A percentile compares a stretch with the other conserved stretches of the same genome.
These are phyloP conservation scores for Aspergillus pseudonomiae DNA, from an alignment of 2,329 filamentous ascomycete genomes.

Conservation along the genomic window DNA sequence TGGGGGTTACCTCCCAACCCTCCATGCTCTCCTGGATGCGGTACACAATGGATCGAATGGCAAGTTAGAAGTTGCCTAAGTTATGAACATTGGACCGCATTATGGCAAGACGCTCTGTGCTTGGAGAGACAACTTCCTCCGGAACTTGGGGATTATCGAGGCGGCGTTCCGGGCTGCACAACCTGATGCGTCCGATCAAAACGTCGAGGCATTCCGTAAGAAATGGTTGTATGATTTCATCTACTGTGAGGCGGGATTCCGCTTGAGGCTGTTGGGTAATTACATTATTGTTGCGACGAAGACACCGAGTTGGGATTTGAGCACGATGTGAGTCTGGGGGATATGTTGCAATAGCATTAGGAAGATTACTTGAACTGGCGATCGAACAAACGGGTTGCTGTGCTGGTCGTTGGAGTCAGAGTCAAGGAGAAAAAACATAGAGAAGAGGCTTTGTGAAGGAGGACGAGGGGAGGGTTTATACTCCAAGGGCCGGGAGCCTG, in stretches of 20 bases:
- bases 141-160: conserved; percentile 65
- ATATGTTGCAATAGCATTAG: not conserved
- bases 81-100: conserved; percentile 75
- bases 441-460: no score
- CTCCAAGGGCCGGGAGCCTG: not conserved
- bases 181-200: conserved; percentile 60
- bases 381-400: no score
- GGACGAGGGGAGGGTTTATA: not conserved
- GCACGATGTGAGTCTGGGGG: conserved; percentile 5
- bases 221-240: conserved; percentile 81
- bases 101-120: conserved; percentile 70
- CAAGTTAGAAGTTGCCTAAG: conserved; percentile 65
- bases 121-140: conserved; percentile 69
- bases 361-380: not conserved
- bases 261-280: conserved; percentile 72
- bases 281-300: conserved; percentile 71
- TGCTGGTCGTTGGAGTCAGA: no score
- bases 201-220: conserved; percentile 67
- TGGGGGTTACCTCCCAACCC: conserved; percentile 69
- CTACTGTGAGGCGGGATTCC: conserved; percentile 74
- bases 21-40: conserved; percentile 59
- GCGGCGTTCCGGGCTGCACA: conserved; percentile 64
- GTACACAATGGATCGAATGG: conserved; percentile 64
- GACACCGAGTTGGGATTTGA: conserved; percentile 11
- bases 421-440: no score